phyloP scores from a whole-genome alignment of 768 basidiomycete genomes.

The Leccinum variicolor region DNA sequence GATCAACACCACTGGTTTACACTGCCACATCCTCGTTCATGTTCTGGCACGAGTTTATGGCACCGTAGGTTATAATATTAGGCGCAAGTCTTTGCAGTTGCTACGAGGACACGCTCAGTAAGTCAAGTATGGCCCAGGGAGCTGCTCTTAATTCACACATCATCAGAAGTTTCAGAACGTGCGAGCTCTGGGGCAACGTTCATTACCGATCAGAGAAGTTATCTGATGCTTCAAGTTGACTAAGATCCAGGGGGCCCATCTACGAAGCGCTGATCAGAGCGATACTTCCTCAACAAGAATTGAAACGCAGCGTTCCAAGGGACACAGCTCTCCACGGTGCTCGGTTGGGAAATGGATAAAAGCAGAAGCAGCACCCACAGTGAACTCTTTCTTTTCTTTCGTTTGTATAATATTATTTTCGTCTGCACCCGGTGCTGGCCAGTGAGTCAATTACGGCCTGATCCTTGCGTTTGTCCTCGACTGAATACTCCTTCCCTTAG shows the following conservation, averaged over 20 bases:
- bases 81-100: too few species aligned
- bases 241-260: not conserved
- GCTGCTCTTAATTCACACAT: not conserved
- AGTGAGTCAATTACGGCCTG: not conserved
- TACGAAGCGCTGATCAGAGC: not conserved
- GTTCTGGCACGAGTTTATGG: too few species aligned
- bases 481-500: not conserved
- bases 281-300: not conserved
- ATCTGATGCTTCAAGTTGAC: not conserved
- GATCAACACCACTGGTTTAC: too few species aligned
- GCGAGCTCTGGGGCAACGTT: not conserved
- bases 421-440: not conserved
- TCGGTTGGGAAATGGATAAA: not conserved
- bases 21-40: too few species aligned
- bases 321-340: not conserved
- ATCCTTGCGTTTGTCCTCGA: not conserved
- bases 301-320: not conserved
- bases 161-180: not conserved
- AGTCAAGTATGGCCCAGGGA: not conserved
- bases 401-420: not conserved
- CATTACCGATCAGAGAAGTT: not conserved
- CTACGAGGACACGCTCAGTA: too few species aligned
- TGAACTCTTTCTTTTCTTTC: not conserved
- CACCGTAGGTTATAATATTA: too few species aligned
- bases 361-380: not conserved